Base-by-base conservation (phyloP, 1,139 yeast genomes). In the Debaryomyces sp. region DNA sequence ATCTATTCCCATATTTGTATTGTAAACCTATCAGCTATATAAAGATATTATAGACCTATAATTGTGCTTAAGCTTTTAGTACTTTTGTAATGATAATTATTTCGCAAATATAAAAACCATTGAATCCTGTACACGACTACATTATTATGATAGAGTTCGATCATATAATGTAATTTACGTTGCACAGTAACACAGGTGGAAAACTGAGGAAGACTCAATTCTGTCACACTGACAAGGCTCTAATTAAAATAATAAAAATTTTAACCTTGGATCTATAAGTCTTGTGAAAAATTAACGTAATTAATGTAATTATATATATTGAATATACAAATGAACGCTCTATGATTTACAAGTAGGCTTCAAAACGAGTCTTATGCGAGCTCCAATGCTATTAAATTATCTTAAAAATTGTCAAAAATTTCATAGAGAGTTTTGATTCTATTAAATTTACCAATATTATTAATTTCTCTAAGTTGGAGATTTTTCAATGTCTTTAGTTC, bases 401-500 rank as follows among this genome's bases (percentile, higher is more conserved):
- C 6, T 42, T 47, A 53, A 24, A 65, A 65, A 46, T 73, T 66
- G 53, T 73, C 72, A 54, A 78, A 81, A 10, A 79, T 69, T 50
- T 80, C 85, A 70, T 81, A 80, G 49, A 84, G 64, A 13, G 80
- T 66, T 43, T 81, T 67, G 30, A 86, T 66, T 59, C 94, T 73
- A 53, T 77, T 72, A 50, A 84, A 68, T 54, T 83, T 80, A 3
- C 81, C 82, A 43, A 82, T 64, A 45, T 80, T 75, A 38, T 72
- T 70, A 48, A 82, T 67, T 61, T 87, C 90, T 47, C 82, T 68
- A 27, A 75, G 77, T 52, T 81, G 84, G 54, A 89, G 77, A 55
- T 75, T 74, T 51, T 81, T 81, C 58, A 91, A 73, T 53, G 88
- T 92, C 51, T 82, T 78, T 55, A 89, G 73, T 64, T 94, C 99